Base-by-base conservation (phyloP, 345 rosid genomes). In the Capsella bursapastoris region DNA sequence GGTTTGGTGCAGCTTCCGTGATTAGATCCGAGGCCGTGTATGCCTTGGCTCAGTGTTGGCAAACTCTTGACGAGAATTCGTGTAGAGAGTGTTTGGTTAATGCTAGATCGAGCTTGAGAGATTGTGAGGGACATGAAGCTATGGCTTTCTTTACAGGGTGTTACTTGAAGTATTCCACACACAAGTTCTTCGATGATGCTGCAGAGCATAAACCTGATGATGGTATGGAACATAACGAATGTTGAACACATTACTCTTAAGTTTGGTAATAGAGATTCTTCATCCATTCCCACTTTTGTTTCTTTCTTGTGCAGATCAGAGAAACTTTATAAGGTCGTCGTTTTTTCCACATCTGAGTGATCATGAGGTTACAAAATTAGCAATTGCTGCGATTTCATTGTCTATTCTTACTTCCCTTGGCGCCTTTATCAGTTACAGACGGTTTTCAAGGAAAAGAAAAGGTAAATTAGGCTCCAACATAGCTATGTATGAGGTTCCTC, bases 1-100 rank as follows among this genome's bases (percentile, higher is more conserved):
- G 89, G 1, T 89, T 83, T 31, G 92, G 83, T 0, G 78, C 78
- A 4, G 75, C 50, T 22, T 35, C 65, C 2, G 86, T 64, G 25
- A 44, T 15, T 6, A 53, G 40, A 18, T 34, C 62, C 43, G 87
- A 78, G 1, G 57, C 79, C 2, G 81, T 82, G 16, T 89, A 84
- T 27, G 90, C 86, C 0, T 57, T 90, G 82, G 90, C 88, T 13
- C 98, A 92, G 76, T 92, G 98, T 64, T 90, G 93, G 92, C 66
- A 81, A 8, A 82, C 85, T 6, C 64, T 87, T 53, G 76, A 72
- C 15, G 37, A 64, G 45, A 62, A 74, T 0, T 81, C 79, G 3
- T 92, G 98, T 38, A 67, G 82, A 61, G 73, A 70, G 3, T 92
- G 98, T 71, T 74, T 90, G 71, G 66, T 57, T 0, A 60, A 38